These are phyloP conservation scores for Rhodosporidiobolus sp. DNA, from an alignment of 768 basidiomycete species.

Conservation along the genomic window DNA sequence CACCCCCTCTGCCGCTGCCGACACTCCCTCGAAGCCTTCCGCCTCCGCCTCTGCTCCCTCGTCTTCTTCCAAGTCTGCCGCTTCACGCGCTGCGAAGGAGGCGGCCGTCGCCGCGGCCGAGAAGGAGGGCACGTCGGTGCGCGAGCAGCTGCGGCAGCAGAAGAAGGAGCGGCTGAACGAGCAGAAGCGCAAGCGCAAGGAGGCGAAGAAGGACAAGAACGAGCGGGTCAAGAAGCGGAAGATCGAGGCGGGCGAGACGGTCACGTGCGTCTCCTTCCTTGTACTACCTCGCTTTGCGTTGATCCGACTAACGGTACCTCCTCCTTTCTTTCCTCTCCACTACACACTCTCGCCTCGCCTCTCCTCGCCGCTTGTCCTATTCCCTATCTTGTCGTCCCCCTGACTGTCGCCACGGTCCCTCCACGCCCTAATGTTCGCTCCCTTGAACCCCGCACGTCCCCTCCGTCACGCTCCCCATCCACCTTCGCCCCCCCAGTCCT, in stretches of 20 bases:
- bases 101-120: constrained; percentile 3
- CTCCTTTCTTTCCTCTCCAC: neutral
- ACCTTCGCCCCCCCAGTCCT: neutral
- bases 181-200: constrained; percentile 5
- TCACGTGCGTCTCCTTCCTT: neutral
- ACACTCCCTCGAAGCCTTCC: neutral
- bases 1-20: neutral
- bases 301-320: too few species aligned
- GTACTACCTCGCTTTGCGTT: neutral
- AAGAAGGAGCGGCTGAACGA: constrained; percentile 23
- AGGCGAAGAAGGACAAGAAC: constrained; percentile 16
- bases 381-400: too few species aligned
- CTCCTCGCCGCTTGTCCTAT: neutral
- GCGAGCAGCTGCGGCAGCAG: constrained; percentile 27
- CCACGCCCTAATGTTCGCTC: too few species aligned
- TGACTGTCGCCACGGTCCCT: too few species aligned
- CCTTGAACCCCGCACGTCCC: neutral
- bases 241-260: constrained; percentile 3
- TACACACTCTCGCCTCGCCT: neutral
- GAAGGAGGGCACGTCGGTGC: constrained; percentile 12
- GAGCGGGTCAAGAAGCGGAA: constrained; percentile 11
- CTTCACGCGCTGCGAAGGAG: neutral
- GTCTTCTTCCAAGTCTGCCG: neutral
- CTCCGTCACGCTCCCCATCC: neutral
- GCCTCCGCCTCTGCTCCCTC: neutral